Percentiles rank a stretch among this genome's conserved stretches.
Evolutionary conservation across 495 filamentous ascomycete species (phyloP).

Genomic region (Lasiosphaeria miniovina): DNA sequence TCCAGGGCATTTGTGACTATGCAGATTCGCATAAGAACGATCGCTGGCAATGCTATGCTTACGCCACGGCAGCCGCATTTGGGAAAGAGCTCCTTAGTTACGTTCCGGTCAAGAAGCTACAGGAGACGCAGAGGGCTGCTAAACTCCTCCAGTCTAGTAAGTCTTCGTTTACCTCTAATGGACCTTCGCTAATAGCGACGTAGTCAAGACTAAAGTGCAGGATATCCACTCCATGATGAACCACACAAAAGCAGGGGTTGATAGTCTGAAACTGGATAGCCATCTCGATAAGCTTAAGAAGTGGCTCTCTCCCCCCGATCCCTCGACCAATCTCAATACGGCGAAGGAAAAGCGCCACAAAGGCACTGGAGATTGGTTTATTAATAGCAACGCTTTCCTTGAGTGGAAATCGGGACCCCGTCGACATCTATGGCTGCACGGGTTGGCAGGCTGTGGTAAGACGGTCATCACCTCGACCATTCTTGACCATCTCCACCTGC

Average conservation of each 20-base stretch:
- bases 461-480: constrained; percentile 30
- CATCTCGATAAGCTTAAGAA: background rate
- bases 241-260: background rate
- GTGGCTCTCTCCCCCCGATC: background rate
- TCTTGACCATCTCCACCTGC: constrained; percentile 32
- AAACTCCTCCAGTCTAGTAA: constrained; percentile 3
- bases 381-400: background rate
- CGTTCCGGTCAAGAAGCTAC: background rate
- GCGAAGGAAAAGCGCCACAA: background rate
- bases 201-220: background rate
- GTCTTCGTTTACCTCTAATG: background rate
- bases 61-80: constrained; percentile 34
- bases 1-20: constrained; percentile 41
- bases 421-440: constrained; percentile 33
- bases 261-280: background rate
- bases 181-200: background rate
- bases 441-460: constrained; percentile 33
- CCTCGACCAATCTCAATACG: background rate
- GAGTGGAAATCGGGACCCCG: constrained; percentile 1
- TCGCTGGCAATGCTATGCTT: constrained; percentile 36
- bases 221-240: background rate
- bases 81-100: constrained; percentile 23
- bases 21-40: constrained; percentile 40
- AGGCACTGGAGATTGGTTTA: background rate
- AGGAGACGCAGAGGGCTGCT: background rate